Percentiles rank a stretch among this genome's conserved stretches.
Evolutionary conservation across 192 early-diverging fungal genomes (phyloP).

Genomic region (Coemansia sp.): DNA sequence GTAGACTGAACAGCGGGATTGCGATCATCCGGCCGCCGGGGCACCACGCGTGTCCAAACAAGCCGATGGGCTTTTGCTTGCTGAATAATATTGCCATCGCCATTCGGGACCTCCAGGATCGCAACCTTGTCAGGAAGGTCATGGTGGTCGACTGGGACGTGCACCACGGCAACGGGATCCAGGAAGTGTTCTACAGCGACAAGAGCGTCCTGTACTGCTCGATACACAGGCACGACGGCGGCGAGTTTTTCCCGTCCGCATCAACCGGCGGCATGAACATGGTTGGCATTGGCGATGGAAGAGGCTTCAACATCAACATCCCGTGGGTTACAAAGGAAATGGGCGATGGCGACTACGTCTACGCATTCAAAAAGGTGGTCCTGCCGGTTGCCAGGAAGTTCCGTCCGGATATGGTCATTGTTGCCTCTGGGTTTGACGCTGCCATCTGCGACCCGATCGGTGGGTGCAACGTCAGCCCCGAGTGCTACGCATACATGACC

Average conservation of each 20-base stretch:
- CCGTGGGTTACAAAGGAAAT: slow-evolving; percentile 77
- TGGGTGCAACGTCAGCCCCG: slow-evolving; percentile 75
- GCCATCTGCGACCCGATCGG: slow-evolving; percentile 82
- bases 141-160: slow-evolving; percentile 95
- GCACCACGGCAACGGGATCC: slow-evolving; percentile 95
- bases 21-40: slow-evolving; percentile 92
- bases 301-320: slow-evolving; percentile 80
- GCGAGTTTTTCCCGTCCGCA: slow-evolving; percentile 75
- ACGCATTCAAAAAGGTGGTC: slow-evolving; percentile 75
- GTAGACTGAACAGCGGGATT: slow-evolving; percentile 71
- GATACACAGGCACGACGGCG: slow-evolving; percentile 82
- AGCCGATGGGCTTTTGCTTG: slow-evolving; percentile 85
- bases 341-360: slow-evolving; percentile 84
- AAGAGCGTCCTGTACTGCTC: slow-evolving; percentile 81
- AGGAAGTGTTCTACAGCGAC: slow-evolving; percentile 76
- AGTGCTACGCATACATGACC: slow-evolving; percentile 86
- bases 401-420: slow-evolving; percentile 77
- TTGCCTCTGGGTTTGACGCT: slow-evolving; percentile 91
- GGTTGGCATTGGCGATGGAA: slow-evolving; percentile 67
- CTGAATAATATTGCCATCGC: slow-evolving; percentile 91
- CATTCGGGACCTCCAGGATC: slow-evolving; percentile 58
- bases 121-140: slow-evolving; percentile 57
- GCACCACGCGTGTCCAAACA: slow-evolving; percentile 81
- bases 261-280: slow-evolving; percentile 56
- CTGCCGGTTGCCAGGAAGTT: slow-evolving; percentile 86